Evolutionary conservation across 805 yeast species (phyloP).

Genomic region (Yarrowia keelungensis): DNA sequence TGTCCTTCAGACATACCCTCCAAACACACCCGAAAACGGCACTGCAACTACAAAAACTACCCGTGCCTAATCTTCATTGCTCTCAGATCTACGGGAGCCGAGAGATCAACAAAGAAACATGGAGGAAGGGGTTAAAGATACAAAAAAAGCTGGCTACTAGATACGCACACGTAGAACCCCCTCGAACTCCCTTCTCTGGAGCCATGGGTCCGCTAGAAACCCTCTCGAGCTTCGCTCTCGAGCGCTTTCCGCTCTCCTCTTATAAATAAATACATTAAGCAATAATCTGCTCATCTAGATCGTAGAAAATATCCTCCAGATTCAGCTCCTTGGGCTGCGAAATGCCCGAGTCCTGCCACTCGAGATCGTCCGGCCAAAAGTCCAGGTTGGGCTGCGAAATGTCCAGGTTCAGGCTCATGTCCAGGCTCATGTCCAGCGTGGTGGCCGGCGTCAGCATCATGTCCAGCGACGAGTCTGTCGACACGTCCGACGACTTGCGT

Average conservation of each 20-base stretch:
- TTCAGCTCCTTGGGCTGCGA: slow-evolving; percentile 21
- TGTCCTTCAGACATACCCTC: too few relatives aligned
- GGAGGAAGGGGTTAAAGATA: too few relatives aligned
- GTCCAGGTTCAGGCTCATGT: slow-evolving; percentile 24
- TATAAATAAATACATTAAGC: slow-evolving; percentile 34
- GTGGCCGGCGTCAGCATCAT: slow-evolving; percentile 17
- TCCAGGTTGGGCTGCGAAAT: slow-evolving; percentile 35
- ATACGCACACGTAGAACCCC: too few relatives aligned
- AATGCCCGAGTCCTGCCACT: slow-evolving; percentile 14
- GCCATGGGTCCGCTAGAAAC: too few relatives aligned
- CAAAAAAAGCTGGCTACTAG: too few relatives aligned
- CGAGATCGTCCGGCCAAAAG: slow-evolving; percentile 36
- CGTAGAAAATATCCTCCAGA: slow-evolving; percentile 36
- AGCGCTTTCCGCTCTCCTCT: background rate
- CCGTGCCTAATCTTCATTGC: too few relatives aligned
- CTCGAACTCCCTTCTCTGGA: too few relatives aligned
- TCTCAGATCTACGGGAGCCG: too few relatives aligned
- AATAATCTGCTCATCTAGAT: slow-evolving; percentile 36
- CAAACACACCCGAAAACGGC: too few relatives aligned
- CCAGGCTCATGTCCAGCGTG: slow-evolving; percentile 20
- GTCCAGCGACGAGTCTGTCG: slow-evolving; percentile 31
- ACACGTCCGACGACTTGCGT: slow-evolving; percentile 31
- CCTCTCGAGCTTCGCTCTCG: background rate
- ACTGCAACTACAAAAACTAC: too few relatives aligned
- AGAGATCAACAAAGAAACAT: too few relatives aligned